A percentile compares a stretch with the other conserved stretches of the same genome.
Evolutionary conservation across 75 land plant species (phyloP).

Genomic region (Cunninghamia lanceolata): DNA sequence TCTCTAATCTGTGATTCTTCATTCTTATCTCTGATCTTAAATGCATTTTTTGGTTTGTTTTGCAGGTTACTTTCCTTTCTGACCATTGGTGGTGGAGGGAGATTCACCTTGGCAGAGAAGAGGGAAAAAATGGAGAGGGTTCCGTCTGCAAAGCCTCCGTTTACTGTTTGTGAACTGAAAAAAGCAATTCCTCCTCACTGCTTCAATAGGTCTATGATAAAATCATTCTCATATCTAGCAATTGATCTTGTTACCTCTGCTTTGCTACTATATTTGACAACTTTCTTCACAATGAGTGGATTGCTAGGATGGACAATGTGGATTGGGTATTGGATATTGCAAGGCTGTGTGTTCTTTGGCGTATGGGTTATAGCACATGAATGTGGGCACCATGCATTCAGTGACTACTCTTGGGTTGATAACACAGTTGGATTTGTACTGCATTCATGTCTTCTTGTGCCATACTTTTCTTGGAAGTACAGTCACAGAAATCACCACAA

Average conservation of each 20-base stretch:
- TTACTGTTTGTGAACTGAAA: conserved; percentile 53
- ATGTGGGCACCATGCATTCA: too few relatives aligned
- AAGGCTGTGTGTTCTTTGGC: conserved; percentile 71
- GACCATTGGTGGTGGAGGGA: conserved; percentile 33
- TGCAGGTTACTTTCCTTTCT: neutral
- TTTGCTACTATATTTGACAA: conserved; percentile 29
- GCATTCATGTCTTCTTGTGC: conserved; percentile 68
- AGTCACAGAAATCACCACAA: conserved; percentile 78
- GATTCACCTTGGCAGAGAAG: conserved; percentile 18
- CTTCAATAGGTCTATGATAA: conserved; percentile 57
- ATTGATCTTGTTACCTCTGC: conserved; percentile 34
- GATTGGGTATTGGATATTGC: conserved; percentile 51
- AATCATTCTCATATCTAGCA: conserved; percentile 55
- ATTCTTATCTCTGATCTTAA: neutral
- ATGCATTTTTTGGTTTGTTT: too few relatives aligned
- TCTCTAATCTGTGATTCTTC: too few relatives aligned
- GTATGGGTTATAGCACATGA: conserved; percentile 73
- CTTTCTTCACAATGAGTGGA: conserved; percentile 18
- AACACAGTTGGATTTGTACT: too few relatives aligned
- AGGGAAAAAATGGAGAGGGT: conserved; percentile 18
- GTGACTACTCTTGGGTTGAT: too few relatives aligned
- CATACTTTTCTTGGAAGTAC: conserved; percentile 87
- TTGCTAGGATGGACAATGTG: conserved; percentile 31
- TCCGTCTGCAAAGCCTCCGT: conserved; percentile 63
- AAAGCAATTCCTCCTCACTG: conserved; percentile 79